These are phyloP conservation scores for Lunularia cruciata DNA, from an alignment of 225 moss, liverwort and hornwort genomes.

Conservation along the genomic window DNA sequence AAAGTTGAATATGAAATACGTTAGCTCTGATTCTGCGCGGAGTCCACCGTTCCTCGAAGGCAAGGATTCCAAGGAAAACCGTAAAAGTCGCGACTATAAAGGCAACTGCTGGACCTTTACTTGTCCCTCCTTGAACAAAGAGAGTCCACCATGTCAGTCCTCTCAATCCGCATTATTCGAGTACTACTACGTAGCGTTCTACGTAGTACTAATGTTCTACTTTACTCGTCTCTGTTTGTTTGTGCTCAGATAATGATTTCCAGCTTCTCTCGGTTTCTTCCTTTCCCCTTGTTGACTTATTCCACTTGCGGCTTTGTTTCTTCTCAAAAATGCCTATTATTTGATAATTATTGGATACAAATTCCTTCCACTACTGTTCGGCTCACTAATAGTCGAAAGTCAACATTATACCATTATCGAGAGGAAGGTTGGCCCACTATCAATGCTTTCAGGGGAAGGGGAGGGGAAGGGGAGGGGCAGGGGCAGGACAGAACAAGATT, in stretches of 20 bases:
- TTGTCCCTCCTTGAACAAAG: constrained; percentile 3
- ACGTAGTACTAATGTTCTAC: no score
- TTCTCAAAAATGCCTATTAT: no score
- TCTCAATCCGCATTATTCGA: no score
- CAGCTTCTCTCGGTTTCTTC: background rate
- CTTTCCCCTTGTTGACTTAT: background rate
- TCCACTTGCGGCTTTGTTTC: background rate
- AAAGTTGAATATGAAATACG: no score
- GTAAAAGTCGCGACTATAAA: background rate
- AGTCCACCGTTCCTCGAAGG: no score
- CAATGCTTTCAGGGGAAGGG: background rate
- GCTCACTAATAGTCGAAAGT: background rate
- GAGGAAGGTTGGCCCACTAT: background rate
- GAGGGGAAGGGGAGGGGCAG: background rate
- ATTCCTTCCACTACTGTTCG: background rate
- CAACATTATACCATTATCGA: background rate
- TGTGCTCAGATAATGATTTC: background rate
- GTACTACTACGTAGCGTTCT: no score
- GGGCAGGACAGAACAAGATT: background rate
- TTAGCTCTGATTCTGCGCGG: no score
- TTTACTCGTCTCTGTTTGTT: background rate
- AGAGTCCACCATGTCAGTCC: background rate
- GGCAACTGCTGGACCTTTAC: background rate
- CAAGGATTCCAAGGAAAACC: no score
- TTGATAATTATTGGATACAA: no score